These are phyloP conservation scores for Globisporangium perplexum DNA, from an alignment of 352 stramenopile genomes.

Conservation along the genomic window DNA sequence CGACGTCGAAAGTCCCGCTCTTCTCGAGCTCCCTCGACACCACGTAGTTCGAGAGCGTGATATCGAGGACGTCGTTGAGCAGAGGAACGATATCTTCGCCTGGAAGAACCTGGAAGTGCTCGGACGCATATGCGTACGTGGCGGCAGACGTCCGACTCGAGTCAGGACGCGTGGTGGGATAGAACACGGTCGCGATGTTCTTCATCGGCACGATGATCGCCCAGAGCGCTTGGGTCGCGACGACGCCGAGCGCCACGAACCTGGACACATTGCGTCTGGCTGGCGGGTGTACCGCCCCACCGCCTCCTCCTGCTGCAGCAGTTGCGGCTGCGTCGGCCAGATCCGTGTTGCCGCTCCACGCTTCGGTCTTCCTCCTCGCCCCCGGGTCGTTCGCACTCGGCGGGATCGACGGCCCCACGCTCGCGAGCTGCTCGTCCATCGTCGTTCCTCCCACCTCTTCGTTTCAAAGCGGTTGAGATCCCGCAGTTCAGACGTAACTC, in stretches of 20 bases:
- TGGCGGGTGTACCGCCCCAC: neutral
- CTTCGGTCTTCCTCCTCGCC: slow-evolving; percentile 7
- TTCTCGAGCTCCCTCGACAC: slow-evolving; percentile 22
- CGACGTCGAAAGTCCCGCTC: slow-evolving; percentile 26
- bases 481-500: too few species aligned
- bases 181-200: slow-evolving; percentile 32
- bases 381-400: neutral
- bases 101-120: slow-evolving; percentile 7
- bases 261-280: slow-evolving; percentile 4
- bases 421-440: slow-evolving; percentile 6
- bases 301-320: neutral
- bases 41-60: slow-evolving; percentile 16
- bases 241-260: slow-evolving; percentile 10
- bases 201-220: slow-evolving; percentile 30
- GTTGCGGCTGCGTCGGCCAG: neutral
- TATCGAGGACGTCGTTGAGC: slow-evolving; percentile 23
- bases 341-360: slow-evolving; percentile 11
- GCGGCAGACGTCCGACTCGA: neutral
- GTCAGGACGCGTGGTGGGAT: slow-evolving; percentile 26
- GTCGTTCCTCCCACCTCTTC: neutral
- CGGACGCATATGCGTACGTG: slow-evolving; percentile 2
- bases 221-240: slow-evolving; percentile 32
- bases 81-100: slow-evolving; percentile 23
- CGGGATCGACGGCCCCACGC: slow-evolving; percentile 7
- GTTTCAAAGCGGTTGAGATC: too few species aligned